A percentile compares a stretch with the other conserved stretches of the same genome.
Evolutionary conservation across 75 land plant species (phyloP).

Genomic region (Isoetes taiwanensis): DNA sequence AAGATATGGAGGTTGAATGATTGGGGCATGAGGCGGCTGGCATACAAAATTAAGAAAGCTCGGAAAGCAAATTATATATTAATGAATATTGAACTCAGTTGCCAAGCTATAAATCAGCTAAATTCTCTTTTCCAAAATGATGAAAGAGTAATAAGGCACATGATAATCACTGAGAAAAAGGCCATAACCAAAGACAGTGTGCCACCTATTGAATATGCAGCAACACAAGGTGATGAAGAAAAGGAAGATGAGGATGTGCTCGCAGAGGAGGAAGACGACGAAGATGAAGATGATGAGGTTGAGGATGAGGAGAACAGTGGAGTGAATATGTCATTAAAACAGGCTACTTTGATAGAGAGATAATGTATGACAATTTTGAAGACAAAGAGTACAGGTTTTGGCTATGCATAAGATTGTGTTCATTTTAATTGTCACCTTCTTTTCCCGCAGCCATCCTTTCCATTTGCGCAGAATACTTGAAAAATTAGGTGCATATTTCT

Average conservation of each 20-base stretch:
- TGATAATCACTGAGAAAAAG: slow-evolving; percentile 54
- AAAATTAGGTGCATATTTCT: too few species aligned
- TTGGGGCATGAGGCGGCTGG: slow-evolving; percentile 83
- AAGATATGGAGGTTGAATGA: slow-evolving; percentile 81
- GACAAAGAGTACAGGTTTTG: too few species aligned
- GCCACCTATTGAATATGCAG: slow-evolving; percentile 61
- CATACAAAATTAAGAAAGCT: slow-evolving; percentile 79
- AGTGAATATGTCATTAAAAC: background rate
- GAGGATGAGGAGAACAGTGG: slow-evolving; percentile 13
- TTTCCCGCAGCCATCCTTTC: too few species aligned
- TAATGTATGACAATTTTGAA: too few species aligned
- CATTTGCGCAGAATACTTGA: too few species aligned
- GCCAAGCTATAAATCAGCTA: slow-evolving; percentile 59
- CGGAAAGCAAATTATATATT: slow-evolving; percentile 68
- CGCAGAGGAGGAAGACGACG: slow-evolving; percentile 23
- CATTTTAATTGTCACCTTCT: too few species aligned
- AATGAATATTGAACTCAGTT: slow-evolving; percentile 84
- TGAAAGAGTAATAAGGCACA: slow-evolving; percentile 82
- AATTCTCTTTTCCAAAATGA: slow-evolving; percentile 72
- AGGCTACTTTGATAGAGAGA: too few species aligned
- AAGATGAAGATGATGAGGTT: slow-evolving; percentile 21
- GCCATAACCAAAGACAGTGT: slow-evolving; percentile 60
- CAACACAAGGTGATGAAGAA: slow-evolving; percentile 14
- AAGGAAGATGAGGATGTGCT: slow-evolving; percentile 33
- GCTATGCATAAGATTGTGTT: too few species aligned